Evolutionary conservation across 176 grass and related monocot genomes (phyloP).

Genomic region (Otatea glauca): DNA sequence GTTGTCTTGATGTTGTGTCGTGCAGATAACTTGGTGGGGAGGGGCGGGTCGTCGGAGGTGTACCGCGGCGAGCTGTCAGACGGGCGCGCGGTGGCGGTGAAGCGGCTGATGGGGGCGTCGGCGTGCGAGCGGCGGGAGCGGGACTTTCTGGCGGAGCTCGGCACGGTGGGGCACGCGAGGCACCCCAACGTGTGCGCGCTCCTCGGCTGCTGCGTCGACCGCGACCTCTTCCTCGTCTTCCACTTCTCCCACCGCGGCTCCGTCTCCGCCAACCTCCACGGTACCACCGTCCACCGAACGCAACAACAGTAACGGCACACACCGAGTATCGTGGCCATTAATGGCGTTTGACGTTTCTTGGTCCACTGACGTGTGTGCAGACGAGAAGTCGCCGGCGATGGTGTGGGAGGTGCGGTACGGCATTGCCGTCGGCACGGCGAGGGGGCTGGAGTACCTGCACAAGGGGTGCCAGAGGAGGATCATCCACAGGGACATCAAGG

Average conservation of each 20-base stretch:
- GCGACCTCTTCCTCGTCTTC: slow-evolving; percentile 82
- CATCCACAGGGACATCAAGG: slow-evolving; percentile 95
- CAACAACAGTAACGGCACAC: neutral
- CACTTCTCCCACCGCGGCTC: slow-evolving; percentile 76
- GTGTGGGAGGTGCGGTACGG: slow-evolving; percentile 65
- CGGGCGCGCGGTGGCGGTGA: slow-evolving; percentile 72
- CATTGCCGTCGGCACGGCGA: slow-evolving; percentile 77
- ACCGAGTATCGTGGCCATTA: neutral
- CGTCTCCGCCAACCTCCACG: slow-evolving; percentile 84
- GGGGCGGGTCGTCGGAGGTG: slow-evolving; percentile 86
- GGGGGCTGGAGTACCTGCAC: slow-evolving; percentile 86
- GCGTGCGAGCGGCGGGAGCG: slow-evolving; percentile 82
- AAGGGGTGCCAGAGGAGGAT: slow-evolving; percentile 88
- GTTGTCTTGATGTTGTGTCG: neutral
- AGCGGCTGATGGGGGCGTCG: slow-evolving; percentile 60
- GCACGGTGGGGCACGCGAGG: slow-evolving; percentile 70
- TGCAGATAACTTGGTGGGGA: slow-evolving; percentile 81
- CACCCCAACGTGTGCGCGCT: slow-evolving; percentile 88
- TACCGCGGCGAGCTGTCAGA: slow-evolving; percentile 72
- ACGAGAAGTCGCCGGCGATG: slow-evolving; percentile 56
- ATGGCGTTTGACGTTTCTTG: slow-evolving; percentile 3
- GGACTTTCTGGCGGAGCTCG: slow-evolving; percentile 88
- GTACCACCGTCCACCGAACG: neutral
- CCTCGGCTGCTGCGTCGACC: slow-evolving; percentile 86
- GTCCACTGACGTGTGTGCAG: slow-evolving; percentile 22